Evolutionary conservation across 306 rosid genomes (phyloP).

Genomic region (Cotoneaster glaucophyllus): DNA sequence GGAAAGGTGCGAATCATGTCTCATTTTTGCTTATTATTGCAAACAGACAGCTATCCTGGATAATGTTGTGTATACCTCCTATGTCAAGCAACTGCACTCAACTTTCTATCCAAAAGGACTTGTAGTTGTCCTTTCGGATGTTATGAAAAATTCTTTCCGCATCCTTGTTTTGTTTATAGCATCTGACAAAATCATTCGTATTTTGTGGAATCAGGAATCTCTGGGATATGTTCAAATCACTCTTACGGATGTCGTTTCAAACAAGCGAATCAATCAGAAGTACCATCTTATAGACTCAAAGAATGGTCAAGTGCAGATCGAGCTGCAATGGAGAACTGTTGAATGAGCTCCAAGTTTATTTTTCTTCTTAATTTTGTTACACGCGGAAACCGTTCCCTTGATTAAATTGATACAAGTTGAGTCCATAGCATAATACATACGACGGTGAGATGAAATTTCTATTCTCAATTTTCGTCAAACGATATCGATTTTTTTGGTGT

Average conservation of each 20-base stretch:
- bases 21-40: neutral
- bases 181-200: neutral
- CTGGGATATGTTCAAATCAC: slow-evolving; percentile 64
- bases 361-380: neutral
- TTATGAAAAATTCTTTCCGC: neutral
- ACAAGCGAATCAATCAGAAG: slow-evolving; percentile 75
- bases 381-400: neutral
- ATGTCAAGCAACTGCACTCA: neutral
- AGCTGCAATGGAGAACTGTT: slow-evolving; percentile 78
- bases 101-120: neutral
- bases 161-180: neutral
- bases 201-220: slow-evolving; percentile 43
- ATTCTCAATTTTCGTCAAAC: slow-evolving; percentile 7
- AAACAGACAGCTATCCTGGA: neutral
- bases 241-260: slow-evolving; percentile 65
- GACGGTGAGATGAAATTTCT: neutral
- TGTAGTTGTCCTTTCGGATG: neutral
- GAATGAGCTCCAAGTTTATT: slow-evolving; percentile 14
- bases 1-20: slow-evolving; percentile 44
- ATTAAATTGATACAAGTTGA: neutral
- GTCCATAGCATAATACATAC: neutral
- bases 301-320: slow-evolving; percentile 78
- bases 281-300: slow-evolving; percentile 86
- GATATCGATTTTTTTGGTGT: neutral
- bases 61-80: neutral